These are phyloP conservation scores for Pestalotiopsis fici DNA, from an alignment of 2,329 filamentous ascomycete genomes.

Conservation along the genomic window DNA sequence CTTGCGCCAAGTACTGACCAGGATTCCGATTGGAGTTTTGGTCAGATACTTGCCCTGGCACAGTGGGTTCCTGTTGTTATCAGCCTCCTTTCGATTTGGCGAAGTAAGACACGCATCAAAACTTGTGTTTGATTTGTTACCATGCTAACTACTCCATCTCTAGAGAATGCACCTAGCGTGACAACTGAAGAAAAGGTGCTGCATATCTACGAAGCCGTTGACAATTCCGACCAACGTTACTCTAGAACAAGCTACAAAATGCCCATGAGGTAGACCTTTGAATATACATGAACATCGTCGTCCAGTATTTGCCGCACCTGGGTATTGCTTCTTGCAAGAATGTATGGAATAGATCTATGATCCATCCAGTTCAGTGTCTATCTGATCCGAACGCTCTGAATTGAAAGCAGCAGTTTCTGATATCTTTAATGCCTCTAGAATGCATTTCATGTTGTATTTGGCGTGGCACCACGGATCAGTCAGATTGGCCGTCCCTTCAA, in stretches of 20 bases:
- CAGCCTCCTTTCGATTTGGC: neutral
- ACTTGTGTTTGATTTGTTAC: neutral
- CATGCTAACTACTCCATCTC: neutral
- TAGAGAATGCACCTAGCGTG: neutral
- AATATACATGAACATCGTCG: too few species aligned
- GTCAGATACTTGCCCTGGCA: neutral
- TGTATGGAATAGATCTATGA: too few species aligned
- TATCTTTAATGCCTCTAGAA: too few species aligned
- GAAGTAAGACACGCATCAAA: neutral
- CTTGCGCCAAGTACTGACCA: neutral
- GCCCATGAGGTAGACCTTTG: neutral
- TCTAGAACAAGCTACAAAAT: neutral
- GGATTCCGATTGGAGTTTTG: neutral
- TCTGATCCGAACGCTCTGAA: too few species aligned
- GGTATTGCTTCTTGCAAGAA: too few species aligned
- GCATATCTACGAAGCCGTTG: neutral
- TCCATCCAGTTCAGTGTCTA: too few species aligned
- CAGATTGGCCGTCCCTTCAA: neutral
- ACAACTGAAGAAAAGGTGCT: neutral
- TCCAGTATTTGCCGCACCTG: too few species aligned
- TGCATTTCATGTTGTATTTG: too few species aligned
- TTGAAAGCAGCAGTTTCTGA: too few species aligned
- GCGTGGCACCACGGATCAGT: too few species aligned
- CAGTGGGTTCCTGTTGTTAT: neutral
- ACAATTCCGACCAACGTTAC: neutral